Conservation (phyloP, 371 early-diverging fungal genomes). For the Rhizopus arrhizus region DNA sequence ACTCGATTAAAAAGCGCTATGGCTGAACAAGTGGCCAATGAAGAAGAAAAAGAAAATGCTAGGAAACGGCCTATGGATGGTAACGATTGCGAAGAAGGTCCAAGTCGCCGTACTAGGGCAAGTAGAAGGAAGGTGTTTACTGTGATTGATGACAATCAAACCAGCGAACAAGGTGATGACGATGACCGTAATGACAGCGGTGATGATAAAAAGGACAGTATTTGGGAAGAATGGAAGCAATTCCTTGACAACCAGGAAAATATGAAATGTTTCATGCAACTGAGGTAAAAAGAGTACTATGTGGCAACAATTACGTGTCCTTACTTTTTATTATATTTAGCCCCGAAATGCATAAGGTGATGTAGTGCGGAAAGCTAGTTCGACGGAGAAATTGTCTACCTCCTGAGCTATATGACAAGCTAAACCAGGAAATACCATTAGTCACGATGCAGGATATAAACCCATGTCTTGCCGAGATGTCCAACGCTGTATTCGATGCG, state of each 20-base stretch:
- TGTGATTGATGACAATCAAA: constrained; percentile 18
- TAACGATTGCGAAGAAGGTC: constrained; percentile 17
- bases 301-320: constrained; percentile 17
- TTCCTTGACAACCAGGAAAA: constrained; percentile 22
- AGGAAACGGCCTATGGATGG: constrained; percentile 15
- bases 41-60: constrained; percentile 20
- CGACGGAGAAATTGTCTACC: constrained; percentile 24
- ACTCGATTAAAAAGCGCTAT: constrained; percentile 18
- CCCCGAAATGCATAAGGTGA: constrained; percentile 22
- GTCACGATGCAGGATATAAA: constrained; percentile 26
- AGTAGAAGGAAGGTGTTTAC: constrained; percentile 16
- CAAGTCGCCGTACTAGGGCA: constrained; percentile 17
- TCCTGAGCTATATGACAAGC: constrained; percentile 25
- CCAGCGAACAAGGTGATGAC: constrained; percentile 19
- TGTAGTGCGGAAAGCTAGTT: constrained; percentile 26
- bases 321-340: constrained; percentile 24
- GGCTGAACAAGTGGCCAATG: constrained; percentile 19
- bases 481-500: constrained; percentile 24
- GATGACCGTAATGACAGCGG: constrained; percentile 15
- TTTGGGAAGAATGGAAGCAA: constrained; percentile 27
- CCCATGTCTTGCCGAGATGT: constrained; percentile 27
- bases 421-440: constrained; percentile 24
- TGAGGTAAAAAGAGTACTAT: constrained; percentile 25
- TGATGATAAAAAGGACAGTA: constrained; percentile 20
- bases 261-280: constrained; percentile 20